phyloP scores from a whole-genome alignment of 78 protist species.

The Anaeramoeba flamelloides region DNA sequence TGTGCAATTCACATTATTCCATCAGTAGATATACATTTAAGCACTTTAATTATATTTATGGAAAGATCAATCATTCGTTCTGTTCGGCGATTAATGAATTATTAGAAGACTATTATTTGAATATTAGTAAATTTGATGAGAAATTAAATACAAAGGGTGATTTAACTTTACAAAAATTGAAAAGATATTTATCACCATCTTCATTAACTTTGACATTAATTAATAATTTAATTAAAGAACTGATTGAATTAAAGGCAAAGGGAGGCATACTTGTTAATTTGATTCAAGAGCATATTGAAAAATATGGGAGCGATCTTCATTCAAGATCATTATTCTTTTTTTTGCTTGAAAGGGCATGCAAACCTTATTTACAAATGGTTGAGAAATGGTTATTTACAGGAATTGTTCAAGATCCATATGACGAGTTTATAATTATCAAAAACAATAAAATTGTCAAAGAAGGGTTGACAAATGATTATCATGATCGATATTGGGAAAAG shows the following conservation, averaged over 20 bases:
- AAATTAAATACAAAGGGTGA: neutral
- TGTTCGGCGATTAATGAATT: neutral
- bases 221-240: neutral
- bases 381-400: conserved; percentile 49
- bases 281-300: conserved; percentile 1
- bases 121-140: neutral
- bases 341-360: conserved; percentile 25
- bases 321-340: conserved; percentile 8
- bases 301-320: neutral
- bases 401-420: conserved; percentile 29
- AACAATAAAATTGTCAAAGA: neutral
- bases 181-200: neutral
- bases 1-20: neutral
- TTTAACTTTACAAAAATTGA: neutral
- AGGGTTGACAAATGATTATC: conserved; percentile 17
- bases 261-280: conserved; percentile 14
- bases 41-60: neutral
- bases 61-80: neutral
- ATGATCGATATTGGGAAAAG: conserved; percentile 11
- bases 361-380: conserved; percentile 49
- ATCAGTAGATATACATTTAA: neutral
- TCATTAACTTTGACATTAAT: neutral
- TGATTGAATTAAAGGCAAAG: neutral
- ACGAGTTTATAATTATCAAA: conserved; percentile 37
- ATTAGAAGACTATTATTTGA: neutral